Conservation (phyloP, 768 basidiomycete species). For the Coprinellus aureogranulatus region DNA sequence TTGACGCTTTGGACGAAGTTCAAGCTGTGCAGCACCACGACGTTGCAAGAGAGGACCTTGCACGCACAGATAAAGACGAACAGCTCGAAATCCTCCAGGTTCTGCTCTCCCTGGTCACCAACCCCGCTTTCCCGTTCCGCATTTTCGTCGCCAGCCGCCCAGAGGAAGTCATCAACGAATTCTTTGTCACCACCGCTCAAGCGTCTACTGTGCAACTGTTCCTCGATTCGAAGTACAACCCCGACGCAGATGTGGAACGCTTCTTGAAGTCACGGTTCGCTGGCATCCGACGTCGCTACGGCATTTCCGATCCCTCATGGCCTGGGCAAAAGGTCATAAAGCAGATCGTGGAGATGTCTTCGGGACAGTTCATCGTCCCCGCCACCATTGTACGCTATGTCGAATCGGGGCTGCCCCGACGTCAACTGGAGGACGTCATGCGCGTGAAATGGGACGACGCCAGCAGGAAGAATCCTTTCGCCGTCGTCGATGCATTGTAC, state of each 20-base stretch:
- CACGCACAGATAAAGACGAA: not conserved
- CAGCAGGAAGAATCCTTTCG: not conserved
- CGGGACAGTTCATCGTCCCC: slow-evolving; percentile 18
- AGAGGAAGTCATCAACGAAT: not conserved
- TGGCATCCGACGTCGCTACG: not conserved
- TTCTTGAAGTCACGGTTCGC: not conserved
- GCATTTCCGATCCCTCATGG: slow-evolving; percentile 3
- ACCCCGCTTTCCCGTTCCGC: not conserved
- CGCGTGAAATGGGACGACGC: not conserved
- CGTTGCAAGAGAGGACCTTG: not conserved
- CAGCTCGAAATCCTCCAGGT: slow-evolving; percentile 2
- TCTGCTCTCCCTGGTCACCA: not conserved
- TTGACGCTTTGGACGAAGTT: slow-evolving; percentile 14
- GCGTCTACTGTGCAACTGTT: not conserved
- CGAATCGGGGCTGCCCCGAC: slow-evolving; percentile 7
- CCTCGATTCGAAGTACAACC: slow-evolving; percentile 2
- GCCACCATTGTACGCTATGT: slow-evolving; percentile 10
- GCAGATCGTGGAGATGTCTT: not conserved
- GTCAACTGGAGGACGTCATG: slow-evolving; percentile 6
- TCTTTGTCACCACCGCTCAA: not conserved
- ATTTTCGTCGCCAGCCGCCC: slow-evolving; percentile 8
- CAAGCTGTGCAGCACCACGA: not conserved
- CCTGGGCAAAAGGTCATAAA: not conserved
- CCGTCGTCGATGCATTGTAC: not conserved
- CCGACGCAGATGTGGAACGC: not conserved